Evolutionary conservation across 805 yeast genomes (phyloP).

Genomic region (Schizosaccharomyces octosporus): DNA sequence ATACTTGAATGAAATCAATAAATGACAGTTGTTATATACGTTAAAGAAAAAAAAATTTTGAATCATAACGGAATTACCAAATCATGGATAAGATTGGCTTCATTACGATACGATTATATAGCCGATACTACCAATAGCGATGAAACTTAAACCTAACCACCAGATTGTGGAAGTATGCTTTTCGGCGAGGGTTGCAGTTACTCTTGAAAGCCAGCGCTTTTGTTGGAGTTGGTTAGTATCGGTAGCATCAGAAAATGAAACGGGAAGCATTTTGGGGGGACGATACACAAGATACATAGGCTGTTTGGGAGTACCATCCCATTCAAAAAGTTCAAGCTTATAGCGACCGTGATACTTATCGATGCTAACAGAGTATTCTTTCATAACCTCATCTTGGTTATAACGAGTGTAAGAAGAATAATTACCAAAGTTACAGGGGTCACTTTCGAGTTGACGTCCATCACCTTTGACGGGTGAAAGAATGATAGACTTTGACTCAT

Average conservation of each 20-base stretch:
- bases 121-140: conserved; percentile 17
- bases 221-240: conserved; percentile 12
- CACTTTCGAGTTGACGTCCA: conserved; percentile 73
- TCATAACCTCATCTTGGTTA: conserved; percentile 36
- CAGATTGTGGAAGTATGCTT: conserved; percentile 11
- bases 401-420: conserved; percentile 35
- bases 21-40: no score
- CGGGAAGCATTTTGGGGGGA: conserved; percentile 94
- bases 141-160: conserved; percentile 18
- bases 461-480: conserved; percentile 62
- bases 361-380: conserved; percentile 26
- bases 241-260: conserved; percentile 44
- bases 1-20: no score
- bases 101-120: conserved; percentile 4
- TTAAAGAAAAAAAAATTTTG: no score
- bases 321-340: conserved; percentile 46
- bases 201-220: conserved; percentile 6
- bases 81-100: neutral
- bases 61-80: no score
- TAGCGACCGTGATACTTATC: conserved; percentile 70
- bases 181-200: conserved; percentile 7
- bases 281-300: conserved; percentile 78
- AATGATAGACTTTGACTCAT: conserved; percentile 38
- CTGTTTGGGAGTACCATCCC: conserved; percentile 48
- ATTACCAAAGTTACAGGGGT: conserved; percentile 42